These are phyloP conservation scores for Acephala macrosclerotiorum DNA, from an alignment of 2,329 filamentous ascomycete genomes.

Conservation along the genomic window DNA sequence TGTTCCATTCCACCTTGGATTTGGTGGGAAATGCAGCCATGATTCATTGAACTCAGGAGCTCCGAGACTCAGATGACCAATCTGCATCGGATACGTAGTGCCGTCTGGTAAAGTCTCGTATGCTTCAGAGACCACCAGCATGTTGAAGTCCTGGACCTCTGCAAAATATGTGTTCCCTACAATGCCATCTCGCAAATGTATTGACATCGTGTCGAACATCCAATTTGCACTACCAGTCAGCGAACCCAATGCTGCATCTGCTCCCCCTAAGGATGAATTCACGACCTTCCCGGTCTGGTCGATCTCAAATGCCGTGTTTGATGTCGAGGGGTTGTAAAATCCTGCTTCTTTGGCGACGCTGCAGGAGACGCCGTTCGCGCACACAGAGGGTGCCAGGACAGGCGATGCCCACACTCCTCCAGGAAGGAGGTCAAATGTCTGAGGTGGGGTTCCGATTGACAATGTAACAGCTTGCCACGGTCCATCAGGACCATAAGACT, in stretches of 20 bases:
- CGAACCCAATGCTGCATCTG: not conserved
- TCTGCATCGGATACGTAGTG: slow-evolving; percentile 27
- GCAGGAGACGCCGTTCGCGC: not conserved
- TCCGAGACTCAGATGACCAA: slow-evolving; percentile 30
- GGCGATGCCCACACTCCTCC: slow-evolving; percentile 28
- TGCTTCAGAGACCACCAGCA: slow-evolving; percentile 17
- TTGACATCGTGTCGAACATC: slow-evolving; percentile 26
- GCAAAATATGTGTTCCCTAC: slow-evolving; percentile 6
- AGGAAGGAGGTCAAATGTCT: slow-evolving; percentile 28
- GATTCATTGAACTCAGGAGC: slow-evolving; percentile 29
- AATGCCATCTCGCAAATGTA: slow-evolving; percentile 13
- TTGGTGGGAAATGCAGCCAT: slow-evolving; percentile 14
- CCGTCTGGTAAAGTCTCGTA: slow-evolving; percentile 26
- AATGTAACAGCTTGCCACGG: slow-evolving; percentile 35
- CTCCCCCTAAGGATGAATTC: slow-evolving; percentile 2
- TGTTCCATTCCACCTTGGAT: slow-evolving; percentile 28
- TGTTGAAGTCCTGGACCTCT: slow-evolving; percentile 23
- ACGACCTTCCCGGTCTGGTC: slow-evolving; percentile 9
- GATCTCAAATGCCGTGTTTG: slow-evolving; percentile 18
- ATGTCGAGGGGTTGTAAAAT: slow-evolving; percentile 20
- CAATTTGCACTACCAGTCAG: slow-evolving; percentile 22
- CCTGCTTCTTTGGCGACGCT: slow-evolving; percentile 14
- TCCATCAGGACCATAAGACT: slow-evolving; percentile 31
- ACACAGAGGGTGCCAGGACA: slow-evolving; percentile 25
- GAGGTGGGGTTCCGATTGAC: slow-evolving; percentile 23